Evolutionary conservation across 1,139 yeast genomes (phyloP), one percentile per base, ranked within the genome.

Genomic region (Sugiyamaella grinbergsii): DNA sequence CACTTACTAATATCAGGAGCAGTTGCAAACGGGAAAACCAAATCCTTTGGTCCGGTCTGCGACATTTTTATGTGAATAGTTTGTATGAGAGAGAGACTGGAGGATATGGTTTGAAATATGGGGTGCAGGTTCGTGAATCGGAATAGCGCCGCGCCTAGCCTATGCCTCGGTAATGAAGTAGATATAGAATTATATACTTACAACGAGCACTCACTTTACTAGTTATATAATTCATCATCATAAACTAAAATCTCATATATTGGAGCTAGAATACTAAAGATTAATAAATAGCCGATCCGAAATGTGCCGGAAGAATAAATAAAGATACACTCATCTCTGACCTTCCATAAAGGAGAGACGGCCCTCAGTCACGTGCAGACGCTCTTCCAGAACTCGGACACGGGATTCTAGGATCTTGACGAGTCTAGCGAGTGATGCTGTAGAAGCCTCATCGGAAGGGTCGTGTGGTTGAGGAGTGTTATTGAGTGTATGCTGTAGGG

Each of bases 1-100:
- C 37, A 63, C 72, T 40, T 59, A 70, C 73, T 70, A 42, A 74
- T 73, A 50, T 73, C 73, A 0, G 78, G 74, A 6, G 76, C 74
- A 51, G 71, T 73, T 2, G 78, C 77, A 54, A 65, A 65, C 1
- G 74, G 71, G n/a, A 73, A 62, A 16, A 55, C 33, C 28, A 49
- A n/a, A 19, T 49, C 51, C 16, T 42, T 38, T 13, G 38, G 39
- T 24, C 39, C 31, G 7, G 38, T 20, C 11, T 32, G 32, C 13
- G 39, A 16, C 46, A 42, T 42, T 24, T 13, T 22, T 3, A 8
- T 16, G 2, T 4, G 22, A 15, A 29, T 29, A n/a, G n/a, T 4
- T n/a, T 3, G 6, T 33, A 8, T 15, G 8, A 32, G 36, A 16
- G 16, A 16, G 22, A 16, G 11, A 29, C 16, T 11, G n/a, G n/a